A percentile compares a stretch with the other conserved stretches of the same genome.
Evolutionary conservation across 768 basidiomycete genomes (phyloP).

Genomic region (Calocera cornea): DNA sequence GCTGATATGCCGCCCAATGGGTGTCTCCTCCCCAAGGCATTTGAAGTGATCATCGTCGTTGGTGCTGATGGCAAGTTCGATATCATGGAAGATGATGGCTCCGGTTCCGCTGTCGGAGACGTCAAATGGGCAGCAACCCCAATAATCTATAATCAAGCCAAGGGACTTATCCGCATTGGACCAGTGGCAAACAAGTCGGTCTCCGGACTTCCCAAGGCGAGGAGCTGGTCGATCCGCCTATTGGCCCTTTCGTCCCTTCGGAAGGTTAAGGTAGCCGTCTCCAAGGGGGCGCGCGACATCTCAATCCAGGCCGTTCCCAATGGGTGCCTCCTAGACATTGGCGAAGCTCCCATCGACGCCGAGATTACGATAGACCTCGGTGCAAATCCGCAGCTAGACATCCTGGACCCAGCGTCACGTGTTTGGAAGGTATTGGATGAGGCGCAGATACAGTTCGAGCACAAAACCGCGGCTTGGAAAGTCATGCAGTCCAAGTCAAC

Average conservation of each 20-base stretch:
- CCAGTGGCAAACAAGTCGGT: background rate
- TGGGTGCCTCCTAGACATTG: background rate
- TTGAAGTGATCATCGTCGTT: conserved; percentile 6
- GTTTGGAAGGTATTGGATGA: conserved; percentile 6
- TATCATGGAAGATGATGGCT: conserved; percentile 6
- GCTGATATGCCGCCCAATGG: background rate
- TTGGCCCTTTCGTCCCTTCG: background rate
- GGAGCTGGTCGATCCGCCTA: background rate
- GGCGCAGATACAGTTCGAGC: background rate
- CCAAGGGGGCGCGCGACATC: background rate
- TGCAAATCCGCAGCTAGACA: conserved; percentile 9
- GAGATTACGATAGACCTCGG: conserved; percentile 4
- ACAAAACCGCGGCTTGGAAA: background rate
- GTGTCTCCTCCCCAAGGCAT: background rate
- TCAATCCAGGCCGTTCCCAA: background rate
- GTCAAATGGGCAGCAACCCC: conserved; percentile 9
- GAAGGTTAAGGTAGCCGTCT: background rate
- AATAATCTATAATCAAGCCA: conserved; percentile 7
- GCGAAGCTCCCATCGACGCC: background rate
- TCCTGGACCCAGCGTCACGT: conserved; percentile 8
- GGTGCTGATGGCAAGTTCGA: conserved; percentile 6
- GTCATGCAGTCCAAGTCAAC: background rate
- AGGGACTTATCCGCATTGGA: background rate
- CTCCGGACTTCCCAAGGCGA: background rate
- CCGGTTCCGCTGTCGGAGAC: background rate